Evolutionary conservation across 2,329 filamentous ascomycete genomes (phyloP).

Genomic region (Alternaria metachromatica): DNA sequence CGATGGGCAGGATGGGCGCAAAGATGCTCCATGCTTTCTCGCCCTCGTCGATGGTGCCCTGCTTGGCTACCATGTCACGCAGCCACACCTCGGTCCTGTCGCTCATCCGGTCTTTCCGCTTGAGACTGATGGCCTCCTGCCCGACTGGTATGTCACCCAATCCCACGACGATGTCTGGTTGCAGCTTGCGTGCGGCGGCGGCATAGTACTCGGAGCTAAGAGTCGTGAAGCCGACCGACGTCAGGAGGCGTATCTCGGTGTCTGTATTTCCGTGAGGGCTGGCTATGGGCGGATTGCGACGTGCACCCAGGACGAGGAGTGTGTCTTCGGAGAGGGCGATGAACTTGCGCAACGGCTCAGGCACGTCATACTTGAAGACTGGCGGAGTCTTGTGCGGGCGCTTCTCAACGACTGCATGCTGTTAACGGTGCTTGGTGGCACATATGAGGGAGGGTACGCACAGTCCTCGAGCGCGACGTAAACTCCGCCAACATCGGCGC

Average conservation of each 20-base stretch:
- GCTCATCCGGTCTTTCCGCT: slow-evolving; percentile 81
- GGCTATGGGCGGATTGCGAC: slow-evolving; percentile 76
- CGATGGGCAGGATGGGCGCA: slow-evolving; percentile 74
- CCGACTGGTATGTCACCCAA: slow-evolving; percentile 75
- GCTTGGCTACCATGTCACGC: slow-evolving; percentile 66
- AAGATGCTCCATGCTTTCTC: slow-evolving; percentile 55
- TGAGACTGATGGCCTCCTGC: slow-evolving; percentile 64
- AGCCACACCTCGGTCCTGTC: slow-evolving; percentile 87
- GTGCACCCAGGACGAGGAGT: slow-evolving; percentile 75
- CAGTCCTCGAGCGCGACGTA: slow-evolving; percentile 93
- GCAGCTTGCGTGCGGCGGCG: slow-evolving; percentile 68
- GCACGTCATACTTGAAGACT: slow-evolving; percentile 58
- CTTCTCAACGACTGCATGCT: slow-evolving; percentile 67
- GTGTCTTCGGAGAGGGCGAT: slow-evolving; percentile 71
- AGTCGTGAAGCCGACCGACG: slow-evolving; percentile 82
- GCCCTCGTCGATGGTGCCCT: slow-evolving; percentile 38
- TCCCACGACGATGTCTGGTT: slow-evolving; percentile 80
- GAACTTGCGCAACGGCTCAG: slow-evolving; percentile 73
- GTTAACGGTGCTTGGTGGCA: slow-evolving; percentile 44
- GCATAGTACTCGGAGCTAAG: slow-evolving; percentile 74
- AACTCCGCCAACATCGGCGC: slow-evolving; percentile 70
- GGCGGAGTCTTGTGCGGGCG: slow-evolving; percentile 57
- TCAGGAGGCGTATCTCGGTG: slow-evolving; percentile 76
- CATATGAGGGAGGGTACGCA: slow-evolving; percentile 56
- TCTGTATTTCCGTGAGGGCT: slow-evolving; percentile 73